phyloP scores from a whole-genome alignment of 139 green algal species.

The Picochlorum sp. region DNA sequence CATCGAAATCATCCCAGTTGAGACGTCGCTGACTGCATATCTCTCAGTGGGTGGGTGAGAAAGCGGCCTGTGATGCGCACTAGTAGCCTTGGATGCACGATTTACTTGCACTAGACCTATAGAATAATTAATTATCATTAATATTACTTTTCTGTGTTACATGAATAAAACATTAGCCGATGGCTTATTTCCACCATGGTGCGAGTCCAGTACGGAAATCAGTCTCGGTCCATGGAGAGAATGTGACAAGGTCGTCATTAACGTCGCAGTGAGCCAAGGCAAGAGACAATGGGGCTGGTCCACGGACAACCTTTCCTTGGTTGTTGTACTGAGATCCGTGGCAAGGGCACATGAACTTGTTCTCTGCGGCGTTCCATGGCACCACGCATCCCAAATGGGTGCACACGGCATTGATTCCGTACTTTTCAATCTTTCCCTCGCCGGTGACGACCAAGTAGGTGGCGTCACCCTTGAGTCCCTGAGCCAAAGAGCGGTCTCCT shows the following conservation, averaged over 20 bases:
- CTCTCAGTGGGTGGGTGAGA: too few relatives aligned
- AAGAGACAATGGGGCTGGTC: conserved; percentile 85
- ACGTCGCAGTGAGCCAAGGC: conserved; percentile 86
- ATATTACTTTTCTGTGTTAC: too few relatives aligned
- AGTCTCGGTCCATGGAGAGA: conserved; percentile 93
- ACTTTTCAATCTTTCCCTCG: conserved; percentile 78
- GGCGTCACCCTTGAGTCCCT: conserved; percentile 97
- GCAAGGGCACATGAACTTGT: conserved; percentile 99
- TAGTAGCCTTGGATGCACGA: too few relatives aligned
- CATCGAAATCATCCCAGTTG: too few relatives aligned
- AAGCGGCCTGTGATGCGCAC: too few relatives aligned
- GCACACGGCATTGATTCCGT: conserved; percentile 97
- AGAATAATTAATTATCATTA: too few relatives aligned
- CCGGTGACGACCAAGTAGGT: conserved; percentile 94
- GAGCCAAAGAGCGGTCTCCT: conserved; percentile 74
- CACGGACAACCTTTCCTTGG: conserved; percentile 89
- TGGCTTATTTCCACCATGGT: conserved; percentile 81
- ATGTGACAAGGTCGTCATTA: conserved; percentile 69
- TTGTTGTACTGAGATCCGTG: conserved; percentile 98
- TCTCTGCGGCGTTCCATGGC: conserved; percentile 93
- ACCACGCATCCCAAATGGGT: conserved; percentile 99
- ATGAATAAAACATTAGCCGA: too few relatives aligned
- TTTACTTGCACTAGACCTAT: too few relatives aligned
- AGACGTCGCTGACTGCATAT: too few relatives aligned
- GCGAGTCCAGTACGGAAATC: conserved; percentile 88